These are phyloP conservation scores for Taphrina wiesneri DNA, from an alignment of 1,139 yeast genomes.

Conservation along the genomic window DNA sequence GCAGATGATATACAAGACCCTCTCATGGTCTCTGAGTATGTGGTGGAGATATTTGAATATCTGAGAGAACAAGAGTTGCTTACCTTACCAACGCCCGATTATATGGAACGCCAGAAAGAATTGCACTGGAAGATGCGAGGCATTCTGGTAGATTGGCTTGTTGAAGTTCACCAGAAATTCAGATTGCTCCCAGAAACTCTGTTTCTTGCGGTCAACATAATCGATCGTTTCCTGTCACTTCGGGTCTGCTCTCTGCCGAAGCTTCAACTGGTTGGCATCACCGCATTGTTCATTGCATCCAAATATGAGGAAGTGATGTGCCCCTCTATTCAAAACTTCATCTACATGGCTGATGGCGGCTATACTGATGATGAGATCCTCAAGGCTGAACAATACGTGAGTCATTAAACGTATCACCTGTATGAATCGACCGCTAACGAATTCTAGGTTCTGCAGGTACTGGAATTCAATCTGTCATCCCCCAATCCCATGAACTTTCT, in stretches of 20 bases:
- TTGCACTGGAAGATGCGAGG: slow-evolving; percentile 84
- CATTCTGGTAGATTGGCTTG: slow-evolving; percentile 90
- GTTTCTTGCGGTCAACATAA: slow-evolving; percentile 80
- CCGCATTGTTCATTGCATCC: slow-evolving; percentile 87
- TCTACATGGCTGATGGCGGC: slow-evolving; percentile 83
- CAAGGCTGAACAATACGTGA: slow-evolving; percentile 78
- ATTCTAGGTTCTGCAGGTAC: slow-evolving; percentile 54
- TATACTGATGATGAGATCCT: slow-evolving; percentile 82
- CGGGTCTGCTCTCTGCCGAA: slow-evolving; percentile 80
- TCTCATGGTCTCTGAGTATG: slow-evolving; percentile 91
- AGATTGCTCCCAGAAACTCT: slow-evolving; percentile 87
- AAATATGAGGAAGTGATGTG: slow-evolving; percentile 93
- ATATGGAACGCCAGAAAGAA: slow-evolving; percentile 71
- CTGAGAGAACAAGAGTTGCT: slow-evolving; percentile 64
- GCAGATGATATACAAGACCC: slow-evolving; percentile 92
- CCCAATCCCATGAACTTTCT: slow-evolving; percentile 94
- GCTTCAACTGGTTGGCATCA: slow-evolving; percentile 86
- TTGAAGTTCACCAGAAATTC: slow-evolving; percentile 85
- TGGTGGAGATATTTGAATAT: slow-evolving; percentile 79
- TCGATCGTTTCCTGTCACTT: slow-evolving; percentile 85
- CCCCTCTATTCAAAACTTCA: slow-evolving; percentile 84
- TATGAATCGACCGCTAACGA: background rate
- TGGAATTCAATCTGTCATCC: slow-evolving; percentile 77
- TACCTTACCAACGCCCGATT: slow-evolving; percentile 76
- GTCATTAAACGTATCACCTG: background rate